Evolutionary conservation across 441 rosid species (phyloP), one percentile per base, ranked within the genome.

Genomic region (Kokia cookei): DNA sequence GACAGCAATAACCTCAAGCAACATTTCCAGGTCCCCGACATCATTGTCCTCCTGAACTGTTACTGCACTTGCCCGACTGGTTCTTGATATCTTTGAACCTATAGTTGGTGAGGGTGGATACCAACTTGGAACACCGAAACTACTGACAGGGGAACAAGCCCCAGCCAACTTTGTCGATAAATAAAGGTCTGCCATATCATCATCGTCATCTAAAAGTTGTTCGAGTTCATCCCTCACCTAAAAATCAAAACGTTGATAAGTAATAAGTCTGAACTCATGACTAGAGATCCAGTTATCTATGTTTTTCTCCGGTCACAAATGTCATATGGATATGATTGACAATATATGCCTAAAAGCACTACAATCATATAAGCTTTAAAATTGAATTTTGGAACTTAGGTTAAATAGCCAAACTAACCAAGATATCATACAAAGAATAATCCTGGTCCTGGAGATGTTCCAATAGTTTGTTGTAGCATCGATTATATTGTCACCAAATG

Each of bases 211-310:
- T 27, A 86, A 77, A 12, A 83, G 84, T 70, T 82, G 85, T 75
- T 86, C 87, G 40, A 86, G 87, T 71, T 83, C 89, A 70, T 86
- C 89, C 77, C 89, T 78, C 47, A 83, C 88, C 88, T 85, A 63
- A 53, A 55, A 62, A 43, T 19, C 15, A 69, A 7, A 75, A 66
- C 3, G 13, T 8, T 42, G 54, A 22, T 6, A 69, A 54, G 65
- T 19, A n/a, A 43, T 55, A 40, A 50, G 65, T 65, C 73, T 59
- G 54, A 75, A 53, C 51, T 35, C 58, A 15, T 48, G 53, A 1
- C n/a, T 48, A 48, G 53, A 13, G 42, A 51, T 66, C 11, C 12
- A 5, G 66, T 54, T 26, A 15, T 54, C 13, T 65, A 29, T 4
- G 37, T 51, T 43, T 8, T 29, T 48, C 53, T 37, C 40, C 50